phyloP scores from a whole-genome alignment of 352 stramenopile species.

The Globisporangium acanthophoron region DNA sequence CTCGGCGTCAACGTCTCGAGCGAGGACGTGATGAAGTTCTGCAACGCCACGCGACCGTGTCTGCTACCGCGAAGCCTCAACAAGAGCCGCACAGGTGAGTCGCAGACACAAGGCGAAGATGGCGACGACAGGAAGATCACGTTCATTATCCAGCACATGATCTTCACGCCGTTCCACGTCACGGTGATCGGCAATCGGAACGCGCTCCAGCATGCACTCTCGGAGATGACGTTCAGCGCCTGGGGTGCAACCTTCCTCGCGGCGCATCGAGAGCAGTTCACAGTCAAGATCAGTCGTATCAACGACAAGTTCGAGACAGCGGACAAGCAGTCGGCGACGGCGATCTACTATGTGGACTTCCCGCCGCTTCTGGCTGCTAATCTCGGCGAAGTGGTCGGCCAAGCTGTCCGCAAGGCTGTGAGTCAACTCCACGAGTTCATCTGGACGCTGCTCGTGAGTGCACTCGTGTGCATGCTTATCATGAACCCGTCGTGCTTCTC shows the following conservation, averaged over 20 bases:
- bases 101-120: too few relatives aligned
- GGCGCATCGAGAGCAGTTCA: conserved; percentile 28
- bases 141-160: conserved; percentile 18
- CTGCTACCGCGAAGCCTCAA: conserved; percentile 28
- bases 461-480: conserved; percentile 32
- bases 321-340: conserved; percentile 18
- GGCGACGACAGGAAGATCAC: conserved; percentile 13
- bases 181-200: conserved; percentile 34
- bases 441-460: conserved; percentile 23
- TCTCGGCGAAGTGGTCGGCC: conserved; percentile 5
- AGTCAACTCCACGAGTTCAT: conserved; percentile 29
- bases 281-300: conserved; percentile 34
- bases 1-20: conserved; percentile 41
- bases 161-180: conserved; percentile 37
- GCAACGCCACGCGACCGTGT: conserved; percentile 44
- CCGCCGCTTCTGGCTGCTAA: neutral
- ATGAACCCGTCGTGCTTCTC: conserved; percentile 43
- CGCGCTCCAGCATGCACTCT: conserved; percentile 27
- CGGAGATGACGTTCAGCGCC: conserved; percentile 34
- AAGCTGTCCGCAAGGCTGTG: conserved; percentile 19
- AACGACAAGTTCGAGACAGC: conserved; percentile 12
- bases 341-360: conserved; percentile 18
- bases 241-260: conserved; percentile 13
- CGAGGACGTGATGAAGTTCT: conserved; percentile 47
- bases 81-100: conserved; percentile 9